A percentile compares a stretch with the other conserved stretches of the same genome.
These are phyloP conservation scores for Scheffersomyces insectosa DNA, from an alignment of 1,139 yeast genomes.

Conservation along the genomic window DNA sequence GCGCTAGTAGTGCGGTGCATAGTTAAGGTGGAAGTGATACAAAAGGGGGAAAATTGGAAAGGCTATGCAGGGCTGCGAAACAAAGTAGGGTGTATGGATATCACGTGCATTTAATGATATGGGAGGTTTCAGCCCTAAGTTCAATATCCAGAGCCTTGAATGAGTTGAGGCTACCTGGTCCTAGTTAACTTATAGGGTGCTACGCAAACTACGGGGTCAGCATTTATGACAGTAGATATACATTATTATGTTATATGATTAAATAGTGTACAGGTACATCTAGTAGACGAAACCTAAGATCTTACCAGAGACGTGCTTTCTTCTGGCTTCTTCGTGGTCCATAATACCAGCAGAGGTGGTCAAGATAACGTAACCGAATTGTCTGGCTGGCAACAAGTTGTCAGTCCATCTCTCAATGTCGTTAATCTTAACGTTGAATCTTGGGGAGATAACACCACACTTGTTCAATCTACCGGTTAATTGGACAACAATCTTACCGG, in stretches of 20 bases:
- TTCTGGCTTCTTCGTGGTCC: slow-evolving; percentile 99
- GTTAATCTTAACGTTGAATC: slow-evolving; percentile 91
- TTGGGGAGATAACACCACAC: slow-evolving; percentile 98
- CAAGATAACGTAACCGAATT: slow-evolving; percentile 93
- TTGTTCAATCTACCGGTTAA: slow-evolving; percentile 97
- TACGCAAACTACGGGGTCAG: too few species aligned
- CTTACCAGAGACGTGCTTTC: slow-evolving; percentile 99
- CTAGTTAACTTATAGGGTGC: background rate
- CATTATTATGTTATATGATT: slow-evolving; percentile 2
- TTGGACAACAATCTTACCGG: slow-evolving; percentile 96
- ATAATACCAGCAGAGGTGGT: slow-evolving; percentile 99
- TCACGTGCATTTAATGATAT: background rate
- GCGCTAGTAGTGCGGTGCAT: too few species aligned
- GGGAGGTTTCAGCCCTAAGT: background rate
- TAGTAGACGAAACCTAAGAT: slow-evolving; percentile 91
- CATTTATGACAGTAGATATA: background rate
- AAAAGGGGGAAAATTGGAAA: too few species aligned
- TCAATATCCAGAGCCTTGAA: background rate
- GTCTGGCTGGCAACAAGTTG: slow-evolving; percentile 97
- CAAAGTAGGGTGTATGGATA: background rate
- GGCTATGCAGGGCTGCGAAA: too few species aligned
- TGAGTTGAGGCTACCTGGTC: background rate
- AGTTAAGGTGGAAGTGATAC: too few species aligned
- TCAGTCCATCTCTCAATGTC: slow-evolving; percentile 98
- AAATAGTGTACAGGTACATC: slow-evolving; percentile 1